Evolutionary conservation across 192 early-diverging fungal species (phyloP).

Genomic region (Coemansia sp.): DNA sequence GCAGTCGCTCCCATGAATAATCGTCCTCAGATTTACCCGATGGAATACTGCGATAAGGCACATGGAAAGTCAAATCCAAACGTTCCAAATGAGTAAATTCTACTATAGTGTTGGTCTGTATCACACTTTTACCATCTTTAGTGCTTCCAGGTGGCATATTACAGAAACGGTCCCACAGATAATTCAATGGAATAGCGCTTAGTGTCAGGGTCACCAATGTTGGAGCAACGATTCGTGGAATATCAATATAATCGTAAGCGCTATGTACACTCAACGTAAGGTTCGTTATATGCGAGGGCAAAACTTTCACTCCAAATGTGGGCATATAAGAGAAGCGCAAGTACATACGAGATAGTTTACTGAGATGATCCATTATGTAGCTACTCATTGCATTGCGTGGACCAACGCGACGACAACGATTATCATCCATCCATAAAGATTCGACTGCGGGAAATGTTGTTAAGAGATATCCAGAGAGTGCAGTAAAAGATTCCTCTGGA

Average conservation of each 20-base stretch:
- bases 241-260: slow-evolving; percentile 33
- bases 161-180: slow-evolving; percentile 43
- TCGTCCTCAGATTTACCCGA: slow-evolving; percentile 35
- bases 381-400: slow-evolving; percentile 32
- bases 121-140: background rate
- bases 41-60: slow-evolving; percentile 36
- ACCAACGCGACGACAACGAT: slow-evolving; percentile 23
- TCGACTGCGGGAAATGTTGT: slow-evolving; percentile 16
- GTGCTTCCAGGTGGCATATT: slow-evolving; percentile 3
- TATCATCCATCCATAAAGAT: slow-evolving; percentile 26
- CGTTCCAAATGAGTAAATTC: slow-evolving; percentile 25
- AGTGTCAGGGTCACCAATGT: slow-evolving; percentile 28
- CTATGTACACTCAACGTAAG: slow-evolving; percentile 25
- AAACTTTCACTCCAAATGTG: slow-evolving; percentile 34
- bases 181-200: slow-evolving; percentile 29
- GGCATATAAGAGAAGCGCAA: slow-evolving; percentile 35
- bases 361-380: slow-evolving; percentile 20
- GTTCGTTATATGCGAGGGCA: slow-evolving; percentile 41
- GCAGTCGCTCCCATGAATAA: slow-evolving; percentile 26
- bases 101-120: background rate
- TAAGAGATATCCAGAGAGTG: slow-evolving; percentile 15
- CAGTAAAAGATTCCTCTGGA: slow-evolving; percentile 28
- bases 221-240: slow-evolving; percentile 33
- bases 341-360: slow-evolving; percentile 12
- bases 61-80: slow-evolving; percentile 32